These are phyloP conservation scores for Euphorbia tirucalli DNA, from an alignment of 345 rosid genomes.

Conservation along the genomic window DNA sequence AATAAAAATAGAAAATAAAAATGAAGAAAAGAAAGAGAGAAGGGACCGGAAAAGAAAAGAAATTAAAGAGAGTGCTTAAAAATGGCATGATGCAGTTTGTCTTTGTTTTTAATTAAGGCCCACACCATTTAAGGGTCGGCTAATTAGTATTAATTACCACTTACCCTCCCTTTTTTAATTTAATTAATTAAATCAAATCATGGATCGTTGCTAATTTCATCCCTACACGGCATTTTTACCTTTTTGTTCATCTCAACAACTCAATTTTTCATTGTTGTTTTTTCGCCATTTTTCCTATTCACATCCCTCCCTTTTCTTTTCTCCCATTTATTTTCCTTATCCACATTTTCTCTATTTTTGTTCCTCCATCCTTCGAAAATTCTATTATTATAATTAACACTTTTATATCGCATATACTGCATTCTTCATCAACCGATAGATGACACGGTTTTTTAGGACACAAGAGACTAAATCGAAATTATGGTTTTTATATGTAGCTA, in stretches of 20 bases:
- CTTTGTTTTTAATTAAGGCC: slow-evolving; percentile 21
- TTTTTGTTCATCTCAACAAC: not conserved
- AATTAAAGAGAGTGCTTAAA: slow-evolving; percentile 39
- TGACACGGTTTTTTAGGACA: too few relatives aligned
- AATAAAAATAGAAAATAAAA: slow-evolving; percentile 32
- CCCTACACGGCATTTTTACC: slow-evolving; percentile 26
- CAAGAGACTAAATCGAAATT: too few relatives aligned
- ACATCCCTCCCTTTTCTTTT: too few relatives aligned
- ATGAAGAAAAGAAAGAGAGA: slow-evolving; percentile 29
- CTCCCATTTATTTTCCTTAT: slow-evolving; percentile 1
- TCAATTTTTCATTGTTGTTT: slow-evolving; percentile 18
- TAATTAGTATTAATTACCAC: not conserved
- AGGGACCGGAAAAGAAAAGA: slow-evolving; percentile 32
- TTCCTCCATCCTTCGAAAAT: too few relatives aligned
- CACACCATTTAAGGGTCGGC: slow-evolving; percentile 23
- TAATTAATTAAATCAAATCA: not conserved
- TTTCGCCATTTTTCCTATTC: too few relatives aligned
- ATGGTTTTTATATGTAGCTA: too few relatives aligned
- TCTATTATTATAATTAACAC: too few relatives aligned
- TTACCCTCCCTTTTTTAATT: too few relatives aligned
- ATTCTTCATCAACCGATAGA: too few relatives aligned
- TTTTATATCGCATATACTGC: too few relatives aligned
- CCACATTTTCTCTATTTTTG: too few relatives aligned
- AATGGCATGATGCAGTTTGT: slow-evolving; percentile 41
- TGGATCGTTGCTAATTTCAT: slow-evolving; percentile 2